Evolutionary conservation across 805 yeast species (phyloP).

Genomic region (Debaryomyces hansenii): DNA sequence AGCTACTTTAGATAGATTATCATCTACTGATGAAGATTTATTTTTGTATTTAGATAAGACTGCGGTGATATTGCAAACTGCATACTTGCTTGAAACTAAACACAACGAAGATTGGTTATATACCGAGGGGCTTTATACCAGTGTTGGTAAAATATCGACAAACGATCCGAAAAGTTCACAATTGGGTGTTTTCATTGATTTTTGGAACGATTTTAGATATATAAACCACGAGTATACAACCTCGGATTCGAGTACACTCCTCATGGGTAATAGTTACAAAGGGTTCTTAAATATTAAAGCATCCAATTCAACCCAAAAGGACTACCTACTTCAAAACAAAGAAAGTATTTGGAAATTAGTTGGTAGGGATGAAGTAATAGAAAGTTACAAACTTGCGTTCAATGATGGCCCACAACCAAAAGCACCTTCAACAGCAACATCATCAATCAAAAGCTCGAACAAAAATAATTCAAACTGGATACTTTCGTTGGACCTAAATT

Average conservation of each 20-base stretch:
- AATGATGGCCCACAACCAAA: conserved; percentile 6
- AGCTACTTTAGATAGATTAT: conserved; percentile 34
- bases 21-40: conserved; percentile 29
- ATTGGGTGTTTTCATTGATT: conserved; percentile 36
- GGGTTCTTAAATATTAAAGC: conserved; percentile 20
- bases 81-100: conserved; percentile 24
- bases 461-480: conserved; percentile 20
- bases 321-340: conserved; percentile 20
- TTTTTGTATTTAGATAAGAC: conserved; percentile 30
- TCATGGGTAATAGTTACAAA: conserved; percentile 17
- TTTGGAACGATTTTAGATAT: conserved; percentile 34
- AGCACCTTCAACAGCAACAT: conserved; percentile 1
- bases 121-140: conserved; percentile 20
- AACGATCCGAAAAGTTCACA: conserved; percentile 21
- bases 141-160: conserved; percentile 27
- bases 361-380: conserved; percentile 4
- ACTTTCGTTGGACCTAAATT: conserved; percentile 23
- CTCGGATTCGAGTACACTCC: conserved; percentile 1
- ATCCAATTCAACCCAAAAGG: conserved; percentile 9
- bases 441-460: conserved; percentile 8
- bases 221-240: conserved; percentile 21
- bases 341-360: conserved; percentile 23
- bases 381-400: conserved; percentile 19
- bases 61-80: conserved; percentile 25
- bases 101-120: conserved; percentile 19